Percentiles rank a stretch among this genome's conserved stretches.
These are phyloP conservation scores for Aspergillus fumigatus DNA, from an alignment of 2,329 filamentous ascomycete genomes.

Conservation along the genomic window DNA sequence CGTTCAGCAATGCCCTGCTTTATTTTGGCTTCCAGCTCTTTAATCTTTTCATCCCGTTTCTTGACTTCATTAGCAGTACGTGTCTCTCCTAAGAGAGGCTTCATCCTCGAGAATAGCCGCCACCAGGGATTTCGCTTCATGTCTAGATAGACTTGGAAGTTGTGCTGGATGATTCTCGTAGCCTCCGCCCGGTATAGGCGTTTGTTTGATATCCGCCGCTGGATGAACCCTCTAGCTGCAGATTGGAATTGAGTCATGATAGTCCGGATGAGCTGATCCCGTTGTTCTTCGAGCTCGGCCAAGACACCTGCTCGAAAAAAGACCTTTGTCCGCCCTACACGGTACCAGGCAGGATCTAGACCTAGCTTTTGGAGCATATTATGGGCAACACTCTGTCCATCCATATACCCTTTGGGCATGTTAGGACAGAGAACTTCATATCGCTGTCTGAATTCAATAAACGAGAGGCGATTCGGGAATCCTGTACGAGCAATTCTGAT, in stretches of 20 bases:
- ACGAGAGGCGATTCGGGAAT: slow-evolving; percentile 88
- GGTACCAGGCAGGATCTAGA: slow-evolving; percentile 79
- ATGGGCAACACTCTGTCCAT: slow-evolving; percentile 78
- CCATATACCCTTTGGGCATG: slow-evolving; percentile 85
- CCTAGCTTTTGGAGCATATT: slow-evolving; percentile 87
- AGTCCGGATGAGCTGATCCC: slow-evolving; percentile 85
- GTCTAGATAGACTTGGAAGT: slow-evolving; percentile 87
- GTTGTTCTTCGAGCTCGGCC: slow-evolving; percentile 92
- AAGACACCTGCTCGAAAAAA: slow-evolving; percentile 97
- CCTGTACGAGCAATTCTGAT: slow-evolving; percentile 96
- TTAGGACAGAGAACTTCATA: slow-evolving; percentile 90
- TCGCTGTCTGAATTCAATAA: slow-evolving; percentile 88
- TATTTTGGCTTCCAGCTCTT: slow-evolving; percentile 79
- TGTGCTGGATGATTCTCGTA: slow-evolving; percentile 87
- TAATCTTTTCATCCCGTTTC: slow-evolving; percentile 89
- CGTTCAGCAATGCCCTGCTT: slow-evolving; percentile 68
- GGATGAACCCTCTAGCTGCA: slow-evolving; percentile 81
- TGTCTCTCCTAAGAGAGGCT: slow-evolving; percentile 86
- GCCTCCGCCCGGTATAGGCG: slow-evolving; percentile 91
- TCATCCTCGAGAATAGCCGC: slow-evolving; percentile 92
- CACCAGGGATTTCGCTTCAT: slow-evolving; percentile 95
- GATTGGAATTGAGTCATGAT: slow-evolving; percentile 95
- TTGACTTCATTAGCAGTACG: slow-evolving; percentile 91
- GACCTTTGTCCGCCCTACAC: slow-evolving; percentile 92
- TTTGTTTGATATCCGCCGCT: slow-evolving; percentile 85